Evolutionary conservation across 129 eudicot species (phyloP).

Genomic region (Solidago caesia): DNA sequence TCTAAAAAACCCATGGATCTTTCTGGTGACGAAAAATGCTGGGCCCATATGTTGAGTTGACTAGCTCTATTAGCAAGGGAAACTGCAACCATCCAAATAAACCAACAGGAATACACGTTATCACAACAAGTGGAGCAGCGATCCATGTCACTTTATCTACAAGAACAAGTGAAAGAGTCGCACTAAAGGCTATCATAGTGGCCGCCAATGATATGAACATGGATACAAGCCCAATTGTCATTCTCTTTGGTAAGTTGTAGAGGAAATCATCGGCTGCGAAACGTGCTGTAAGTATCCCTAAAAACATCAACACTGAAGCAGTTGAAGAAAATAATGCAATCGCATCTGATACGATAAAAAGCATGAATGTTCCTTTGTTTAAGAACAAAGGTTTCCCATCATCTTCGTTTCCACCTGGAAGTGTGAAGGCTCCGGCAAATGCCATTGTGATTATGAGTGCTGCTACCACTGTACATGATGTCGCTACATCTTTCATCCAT

Average conservation of each 20-base stretch:
- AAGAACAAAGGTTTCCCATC: constrained; percentile 20
- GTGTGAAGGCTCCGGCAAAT: constrained; percentile 25
- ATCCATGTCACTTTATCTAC: constrained; percentile 18
- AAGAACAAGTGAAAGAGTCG: constrained; percentile 24
- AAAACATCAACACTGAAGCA: constrained; percentile 27
- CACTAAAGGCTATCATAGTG: constrained; percentile 23
- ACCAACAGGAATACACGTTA: constrained; percentile 16
- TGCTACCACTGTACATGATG: constrained; percentile 33
- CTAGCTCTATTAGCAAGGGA: constrained; percentile 21
- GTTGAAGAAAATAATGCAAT: constrained; percentile 26
- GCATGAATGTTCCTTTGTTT: constrained; percentile 4
- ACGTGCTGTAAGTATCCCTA: constrained; percentile 29
- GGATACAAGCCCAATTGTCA: constrained; percentile 27
- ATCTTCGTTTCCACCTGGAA: constrained; percentile 27
- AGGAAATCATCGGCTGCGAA: constrained; percentile 22
- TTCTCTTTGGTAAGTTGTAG: constrained; percentile 20
- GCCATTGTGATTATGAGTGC: constrained; percentile 33
- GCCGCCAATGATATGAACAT: constrained; percentile 26
- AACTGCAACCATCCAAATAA: constrained; percentile 18
- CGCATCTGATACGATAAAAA: constrained; percentile 24
- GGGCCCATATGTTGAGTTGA: constrained; percentile 18
- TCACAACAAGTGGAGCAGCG: constrained; percentile 14
- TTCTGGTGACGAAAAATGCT: constrained; percentile 14
- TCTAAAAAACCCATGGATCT: background rate
- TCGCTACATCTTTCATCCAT: constrained; percentile 33